Evolutionary conservation across 345 rosid species (phyloP).

Genomic region (Salix udensis): DNA sequence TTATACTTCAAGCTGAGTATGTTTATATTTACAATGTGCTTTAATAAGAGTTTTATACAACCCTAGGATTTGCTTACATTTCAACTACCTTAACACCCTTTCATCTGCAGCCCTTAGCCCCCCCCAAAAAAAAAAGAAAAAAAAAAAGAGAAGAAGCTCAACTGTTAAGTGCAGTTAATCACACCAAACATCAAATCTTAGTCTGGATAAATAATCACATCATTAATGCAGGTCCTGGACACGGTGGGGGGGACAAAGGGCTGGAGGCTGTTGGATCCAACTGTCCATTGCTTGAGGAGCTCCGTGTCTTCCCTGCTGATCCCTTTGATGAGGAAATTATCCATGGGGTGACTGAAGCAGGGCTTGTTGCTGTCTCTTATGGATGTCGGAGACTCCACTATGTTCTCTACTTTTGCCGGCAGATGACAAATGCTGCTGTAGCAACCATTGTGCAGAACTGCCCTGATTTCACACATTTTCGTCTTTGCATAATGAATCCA

Average conservation of each 20-base stretch:
- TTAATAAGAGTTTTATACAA: neutral
- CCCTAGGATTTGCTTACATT: too few species aligned
- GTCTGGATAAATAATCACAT: neutral
- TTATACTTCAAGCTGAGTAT: neutral
- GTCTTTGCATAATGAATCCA: slow-evolving; percentile 71
- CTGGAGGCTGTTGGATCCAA: slow-evolving; percentile 51
- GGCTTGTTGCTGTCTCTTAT: slow-evolving; percentile 56
- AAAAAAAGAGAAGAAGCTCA: too few species aligned
- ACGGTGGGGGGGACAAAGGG: slow-evolving; percentile 64
- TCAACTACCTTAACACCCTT: too few species aligned
- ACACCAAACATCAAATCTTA: neutral
- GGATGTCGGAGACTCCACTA: slow-evolving; percentile 60
- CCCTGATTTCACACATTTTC: slow-evolving; percentile 68
- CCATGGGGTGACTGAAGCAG: slow-evolving; percentile 57
- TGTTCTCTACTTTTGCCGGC: slow-evolving; percentile 64
- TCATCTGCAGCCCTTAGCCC: too few species aligned
- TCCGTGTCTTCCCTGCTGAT: slow-evolving; percentile 65
- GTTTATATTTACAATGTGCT: too few species aligned
- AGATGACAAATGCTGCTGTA: slow-evolving; percentile 72
- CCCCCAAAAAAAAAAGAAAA: too few species aligned
- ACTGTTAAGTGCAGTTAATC: neutral
- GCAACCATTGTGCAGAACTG: slow-evolving; percentile 59
- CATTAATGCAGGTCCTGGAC: slow-evolving; percentile 53
- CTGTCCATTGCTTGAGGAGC: slow-evolving; percentile 64
- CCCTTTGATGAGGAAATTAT: slow-evolving; percentile 51